Conservation (phyloP, 768 basidiomycete species). For the Dendrothele bispora region DNA sequence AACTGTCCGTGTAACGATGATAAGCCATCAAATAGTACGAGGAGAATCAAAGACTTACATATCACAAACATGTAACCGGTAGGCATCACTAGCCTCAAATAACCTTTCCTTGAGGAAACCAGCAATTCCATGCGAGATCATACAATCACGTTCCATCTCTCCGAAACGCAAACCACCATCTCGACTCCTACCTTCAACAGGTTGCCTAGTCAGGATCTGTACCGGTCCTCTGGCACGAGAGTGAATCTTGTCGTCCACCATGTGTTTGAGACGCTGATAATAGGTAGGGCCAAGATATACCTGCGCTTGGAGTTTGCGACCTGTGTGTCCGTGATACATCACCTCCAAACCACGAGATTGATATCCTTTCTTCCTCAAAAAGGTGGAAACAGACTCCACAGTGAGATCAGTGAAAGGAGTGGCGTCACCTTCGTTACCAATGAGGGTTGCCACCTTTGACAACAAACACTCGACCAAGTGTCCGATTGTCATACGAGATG, state of each 20-base stretch:
- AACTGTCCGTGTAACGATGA: slow-evolving; percentile 44
- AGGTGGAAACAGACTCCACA: slow-evolving; percentile 94
- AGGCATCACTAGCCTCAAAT: slow-evolving; percentile 91
- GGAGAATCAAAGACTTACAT: slow-evolving; percentile 58
- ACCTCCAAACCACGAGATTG: slow-evolving; percentile 96
- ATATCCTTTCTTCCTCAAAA: slow-evolving; percentile 87
- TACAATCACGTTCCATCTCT: slow-evolving; percentile 99
- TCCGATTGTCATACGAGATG: slow-evolving; percentile 99
- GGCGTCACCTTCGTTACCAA: slow-evolving; percentile 96
- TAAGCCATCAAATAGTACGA: slow-evolving; percentile 5
- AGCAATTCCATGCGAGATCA: slow-evolving; percentile 99
- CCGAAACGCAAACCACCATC: slow-evolving; percentile 99
- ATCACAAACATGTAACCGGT: slow-evolving; percentile 94
- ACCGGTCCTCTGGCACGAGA: slow-evolving; percentile 96
- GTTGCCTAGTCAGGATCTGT: slow-evolving; percentile 95
- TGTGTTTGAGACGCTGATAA: slow-evolving; percentile 98
- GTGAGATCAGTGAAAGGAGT: slow-evolving; percentile 99
- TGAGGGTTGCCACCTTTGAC: slow-evolving; percentile 93
- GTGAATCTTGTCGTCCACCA: slow-evolving; percentile 99
- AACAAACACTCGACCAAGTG: slow-evolving; percentile 98
- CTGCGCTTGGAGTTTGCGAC: slow-evolving; percentile 96
- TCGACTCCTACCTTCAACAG: slow-evolving; percentile 97
- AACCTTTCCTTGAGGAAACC: slow-evolving; percentile 97
- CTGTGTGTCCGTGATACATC: slow-evolving; percentile 99
- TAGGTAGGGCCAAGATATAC: slow-evolving; percentile 99